A percentile compares a stretch with the other conserved stretches of the same genome.
Conservation (phyloP, 768 basidiomycete species). For the Tricholoma matsutake region DNA sequence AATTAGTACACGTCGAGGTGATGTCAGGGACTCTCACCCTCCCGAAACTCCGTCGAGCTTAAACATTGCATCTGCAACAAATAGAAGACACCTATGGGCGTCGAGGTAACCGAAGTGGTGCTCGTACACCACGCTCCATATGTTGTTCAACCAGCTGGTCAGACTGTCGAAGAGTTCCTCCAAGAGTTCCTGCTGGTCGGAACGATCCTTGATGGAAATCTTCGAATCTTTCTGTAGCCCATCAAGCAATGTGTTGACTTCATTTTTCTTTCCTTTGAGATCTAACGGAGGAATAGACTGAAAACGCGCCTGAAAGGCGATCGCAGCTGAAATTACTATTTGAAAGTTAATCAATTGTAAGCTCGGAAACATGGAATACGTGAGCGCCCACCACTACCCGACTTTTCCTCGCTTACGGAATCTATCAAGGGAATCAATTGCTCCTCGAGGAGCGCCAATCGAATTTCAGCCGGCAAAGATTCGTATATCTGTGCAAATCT, state of each 20-base stretch:
- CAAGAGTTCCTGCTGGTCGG: slow-evolving; percentile 52
- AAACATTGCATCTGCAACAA: slow-evolving; percentile 43
- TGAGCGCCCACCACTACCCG: slow-evolving; percentile 31
- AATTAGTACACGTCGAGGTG: neutral
- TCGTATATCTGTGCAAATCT: slow-evolving; percentile 50
- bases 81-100: slow-evolving; percentile 58
- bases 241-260: slow-evolving; percentile 50
- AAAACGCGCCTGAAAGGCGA: slow-evolving; percentile 35
- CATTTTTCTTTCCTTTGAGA: slow-evolving; percentile 49
- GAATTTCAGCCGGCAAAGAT: slow-evolving; percentile 50
- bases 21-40: slow-evolving; percentile 26
- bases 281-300: slow-evolving; percentile 46
- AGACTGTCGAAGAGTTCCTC: slow-evolving; percentile 54
- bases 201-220: slow-evolving; percentile 48
- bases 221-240: slow-evolving; percentile 55
- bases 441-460: slow-evolving; percentile 45
- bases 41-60: slow-evolving; percentile 39
- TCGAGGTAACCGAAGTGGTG: slow-evolving; percentile 46
- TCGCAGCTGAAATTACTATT: slow-evolving; percentile 36
- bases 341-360: slow-evolving; percentile 2
- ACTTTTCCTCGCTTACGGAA: slow-evolving; percentile 32
- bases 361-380: neutral
- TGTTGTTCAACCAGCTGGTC: slow-evolving; percentile 56
- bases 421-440: slow-evolving; percentile 51
- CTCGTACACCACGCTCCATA: slow-evolving; percentile 64